Percentiles rank a stretch among this genome's conserved stretches.
Conservation (phyloP, 2,329 filamentous ascomycete genomes). For the Aspergillus fischeri region DNA sequence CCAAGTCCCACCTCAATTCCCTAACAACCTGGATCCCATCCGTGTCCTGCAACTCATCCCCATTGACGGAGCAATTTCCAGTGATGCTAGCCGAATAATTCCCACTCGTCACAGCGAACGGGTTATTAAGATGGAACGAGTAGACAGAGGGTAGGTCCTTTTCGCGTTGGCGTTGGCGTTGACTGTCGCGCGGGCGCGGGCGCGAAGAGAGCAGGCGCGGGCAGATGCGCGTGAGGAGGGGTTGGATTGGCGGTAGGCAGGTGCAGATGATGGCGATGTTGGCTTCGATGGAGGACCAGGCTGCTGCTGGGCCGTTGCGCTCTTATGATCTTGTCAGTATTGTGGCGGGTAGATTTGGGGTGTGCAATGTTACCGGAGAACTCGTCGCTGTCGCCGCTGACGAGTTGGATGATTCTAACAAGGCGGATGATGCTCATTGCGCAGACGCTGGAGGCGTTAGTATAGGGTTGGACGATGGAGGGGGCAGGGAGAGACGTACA, state of each 20-base stretch:
- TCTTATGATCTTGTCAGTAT: slow-evolving; percentile 6
- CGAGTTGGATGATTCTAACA: slow-evolving; percentile 13
- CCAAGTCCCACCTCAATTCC: slow-evolving; percentile 24
- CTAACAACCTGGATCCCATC: slow-evolving; percentile 27
- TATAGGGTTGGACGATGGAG: neutral
- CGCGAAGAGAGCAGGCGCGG: slow-evolving; percentile 19
- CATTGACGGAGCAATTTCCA: slow-evolving; percentile 15
- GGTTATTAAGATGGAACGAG: neutral
- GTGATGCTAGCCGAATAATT: slow-evolving; percentile 25
- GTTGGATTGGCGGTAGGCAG: slow-evolving; percentile 25
- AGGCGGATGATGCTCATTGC: slow-evolving; percentile 25
- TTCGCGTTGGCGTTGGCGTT: slow-evolving; percentile 4
- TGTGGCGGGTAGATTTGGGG: neutral
- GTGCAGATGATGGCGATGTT: slow-evolving; percentile 31
- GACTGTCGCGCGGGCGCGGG: slow-evolving; percentile 8
- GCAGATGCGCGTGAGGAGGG: slow-evolving; percentile 22
- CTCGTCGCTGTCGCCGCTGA: slow-evolving; percentile 9
- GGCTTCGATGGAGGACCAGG: slow-evolving; percentile 29
- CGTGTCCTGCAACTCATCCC: slow-evolving; percentile 6
- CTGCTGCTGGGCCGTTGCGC: slow-evolving; percentile 20
- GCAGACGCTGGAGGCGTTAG: slow-evolving; percentile 20
- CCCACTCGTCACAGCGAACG: slow-evolving; percentile 8
- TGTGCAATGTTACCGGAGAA: slow-evolving; percentile 15
- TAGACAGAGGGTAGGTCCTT: slow-evolving; percentile 7
- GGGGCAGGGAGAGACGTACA: slow-evolving; percentile 14